Base-by-base conservation (phyloP, 2,329 filamentous ascomycete genomes). In the Zymoseptoria crescenta region DNA sequence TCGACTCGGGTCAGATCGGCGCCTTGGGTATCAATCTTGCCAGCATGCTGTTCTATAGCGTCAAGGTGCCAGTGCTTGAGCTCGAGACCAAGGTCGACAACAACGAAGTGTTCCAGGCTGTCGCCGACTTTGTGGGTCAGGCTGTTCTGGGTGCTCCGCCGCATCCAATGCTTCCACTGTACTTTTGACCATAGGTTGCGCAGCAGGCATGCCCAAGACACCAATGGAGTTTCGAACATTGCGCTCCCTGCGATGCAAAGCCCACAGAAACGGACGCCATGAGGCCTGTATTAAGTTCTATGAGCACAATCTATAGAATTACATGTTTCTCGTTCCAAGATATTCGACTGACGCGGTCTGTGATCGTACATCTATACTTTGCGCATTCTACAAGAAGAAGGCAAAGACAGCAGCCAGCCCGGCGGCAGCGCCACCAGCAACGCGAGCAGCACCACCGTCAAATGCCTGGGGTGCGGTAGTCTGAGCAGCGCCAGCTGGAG, bases 1-100 rank as follows among this genome's bases (percentile, higher is more conserved):
- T 20, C n/a, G 54, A 24, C n/a, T 55, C 54, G 1, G 54, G 30
- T 6, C 82, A 69, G 20, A 83, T 70, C 4, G 50, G 50, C 19
- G 4, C 10, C 20, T 16, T 27, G 13, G 50, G 50, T 13, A 7
- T 27, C 24, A 28, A 52, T 9, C 6, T 52, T 7, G 19, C 50
- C 13, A 52, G 50, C 50, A 52, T 52, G 50, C 21, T 52, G 21
- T 24, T 21, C 5, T 24, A 35, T n/a, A n/a, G n/a, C 30, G 30
- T 13, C 30, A 8, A 13, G 8, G 30, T 13, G 30, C 30, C 30
- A 8, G 30, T 13, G 8, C 30, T 13, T 13, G 30, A 13, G 13
- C 30, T 35, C 13, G 30, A 8, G 9, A 13, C 30, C 9, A 35
- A 35, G 35, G 35, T 41, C 35, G 9, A 9, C 16, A 16, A 9